These are phyloP conservation scores for Macrotyloma uniflorum DNA, from an alignment of 306 rosid genomes.

Conservation along the genomic window DNA sequence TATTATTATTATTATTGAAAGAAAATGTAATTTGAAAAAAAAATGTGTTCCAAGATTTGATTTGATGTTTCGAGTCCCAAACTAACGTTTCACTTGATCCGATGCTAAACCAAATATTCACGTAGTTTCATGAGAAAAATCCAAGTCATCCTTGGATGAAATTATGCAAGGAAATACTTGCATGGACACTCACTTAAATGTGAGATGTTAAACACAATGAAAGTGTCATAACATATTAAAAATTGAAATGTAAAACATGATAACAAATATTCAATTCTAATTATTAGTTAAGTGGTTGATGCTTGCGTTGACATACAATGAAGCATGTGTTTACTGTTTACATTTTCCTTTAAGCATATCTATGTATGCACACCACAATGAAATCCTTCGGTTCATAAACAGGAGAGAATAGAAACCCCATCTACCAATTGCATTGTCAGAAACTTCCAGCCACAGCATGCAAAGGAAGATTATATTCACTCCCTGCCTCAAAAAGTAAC, in stretches of 20 bases:
- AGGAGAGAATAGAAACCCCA: constrained; percentile 9
- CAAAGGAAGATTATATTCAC: neutral
- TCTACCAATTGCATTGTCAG: neutral
- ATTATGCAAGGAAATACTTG: neutral
- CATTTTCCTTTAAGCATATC: neutral
- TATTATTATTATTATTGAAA: too few species aligned
- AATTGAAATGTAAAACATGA: neutral
- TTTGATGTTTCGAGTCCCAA: too few species aligned
- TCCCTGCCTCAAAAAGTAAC: neutral
- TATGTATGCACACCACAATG: constrained; percentile 11
- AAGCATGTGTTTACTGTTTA: constrained; percentile 13
- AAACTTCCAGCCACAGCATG: constrained; percentile 32
- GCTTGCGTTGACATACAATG: constrained; percentile 12
- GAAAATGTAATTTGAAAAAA: too few species aligned
- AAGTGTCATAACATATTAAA: neutral
- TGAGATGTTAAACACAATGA: neutral
- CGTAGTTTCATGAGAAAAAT: too few species aligned
- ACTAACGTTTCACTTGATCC: too few species aligned
- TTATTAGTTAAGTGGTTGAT: neutral
- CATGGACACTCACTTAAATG: neutral
- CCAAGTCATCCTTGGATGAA: neutral
- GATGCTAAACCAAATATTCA: too few species aligned
- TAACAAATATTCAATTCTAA: neutral
- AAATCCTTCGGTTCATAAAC: constrained; percentile 17
- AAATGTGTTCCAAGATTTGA: too few species aligned